A percentile compares a stretch with the other conserved stretches of the same genome.
Evolutionary conservation across 129 eudicot genomes (phyloP).

Genomic region (Artemisia argyi): DNA sequence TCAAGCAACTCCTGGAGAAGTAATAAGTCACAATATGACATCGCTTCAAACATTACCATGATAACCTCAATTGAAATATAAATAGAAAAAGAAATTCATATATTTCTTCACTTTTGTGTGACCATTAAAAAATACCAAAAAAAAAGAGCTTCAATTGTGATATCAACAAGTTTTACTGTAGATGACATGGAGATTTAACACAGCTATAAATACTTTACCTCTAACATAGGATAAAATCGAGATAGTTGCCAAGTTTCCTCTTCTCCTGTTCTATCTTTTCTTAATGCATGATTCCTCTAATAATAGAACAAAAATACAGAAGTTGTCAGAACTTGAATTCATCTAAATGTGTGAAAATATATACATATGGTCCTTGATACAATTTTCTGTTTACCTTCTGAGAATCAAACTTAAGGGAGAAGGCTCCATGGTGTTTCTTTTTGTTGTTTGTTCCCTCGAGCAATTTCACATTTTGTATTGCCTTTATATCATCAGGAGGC

Average conservation of each 20-base stretch:
- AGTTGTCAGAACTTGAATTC: conserved; percentile 16
- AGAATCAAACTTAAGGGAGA: conserved; percentile 86
- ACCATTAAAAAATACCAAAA: background rate
- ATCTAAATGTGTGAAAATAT: background rate
- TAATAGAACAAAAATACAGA: conserved; percentile 22
- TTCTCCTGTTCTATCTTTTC: conserved; percentile 82
- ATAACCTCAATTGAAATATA: background rate
- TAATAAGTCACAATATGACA: background rate
- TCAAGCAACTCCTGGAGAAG: conserved; percentile 51
- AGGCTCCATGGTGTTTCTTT: conserved; percentile 65
- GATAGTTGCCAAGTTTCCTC: conserved; percentile 86
- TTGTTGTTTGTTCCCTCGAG: conserved; percentile 53
- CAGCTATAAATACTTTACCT: conserved; percentile 46
- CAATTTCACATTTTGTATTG: conserved; percentile 63
- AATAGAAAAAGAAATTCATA: too few relatives aligned
- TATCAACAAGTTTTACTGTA: background rate
- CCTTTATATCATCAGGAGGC: conserved; percentile 66
- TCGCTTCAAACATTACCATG: background rate
- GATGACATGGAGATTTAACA: background rate
- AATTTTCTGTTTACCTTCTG: conserved; percentile 51
- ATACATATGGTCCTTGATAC: background rate
- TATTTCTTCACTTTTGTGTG: too few relatives aligned
- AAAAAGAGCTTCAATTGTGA: background rate
- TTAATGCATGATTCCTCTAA: conserved; percentile 68
- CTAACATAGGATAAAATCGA: conserved; percentile 83